A percentile compares a stretch with the other conserved stretches of the same genome.
Conservation (phyloP, 148 eudicot species). For the Chenopodium berlandieri region DNA sequence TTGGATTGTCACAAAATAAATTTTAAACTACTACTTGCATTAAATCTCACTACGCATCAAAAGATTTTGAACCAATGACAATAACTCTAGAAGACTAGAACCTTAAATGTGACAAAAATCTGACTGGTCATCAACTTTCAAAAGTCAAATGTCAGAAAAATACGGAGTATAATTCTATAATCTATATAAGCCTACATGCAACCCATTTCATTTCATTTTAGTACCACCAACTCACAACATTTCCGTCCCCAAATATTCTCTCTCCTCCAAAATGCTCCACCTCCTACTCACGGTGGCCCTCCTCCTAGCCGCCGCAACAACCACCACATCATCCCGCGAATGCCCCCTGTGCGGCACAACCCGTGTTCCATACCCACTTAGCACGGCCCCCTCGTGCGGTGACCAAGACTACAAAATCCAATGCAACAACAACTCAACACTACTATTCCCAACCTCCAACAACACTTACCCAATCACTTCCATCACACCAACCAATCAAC, state of each 20-base stretch:
- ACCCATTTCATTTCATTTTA: neutral
- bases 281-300: conserved; percentile 34
- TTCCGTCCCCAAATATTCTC: too few species aligned
- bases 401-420: conserved; percentile 66
- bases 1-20: too few species aligned
- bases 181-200: neutral
- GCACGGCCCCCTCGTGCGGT: conserved; percentile 71
- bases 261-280: conserved; percentile 5
- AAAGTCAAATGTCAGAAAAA: neutral
- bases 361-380: conserved; percentile 80
- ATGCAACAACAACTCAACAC: conserved; percentile 41
- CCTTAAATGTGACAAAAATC: neutral
- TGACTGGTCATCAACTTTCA: neutral
- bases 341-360: conserved; percentile 70
- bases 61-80: neutral
- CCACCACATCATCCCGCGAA: conserved; percentile 28
- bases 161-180: too few species aligned
- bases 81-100: neutral
- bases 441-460: conserved; percentile 60
- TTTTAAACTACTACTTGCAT: too few species aligned
- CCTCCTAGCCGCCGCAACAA: conserved; percentile 23
- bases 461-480: conserved; percentile 72
- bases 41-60: too few species aligned
- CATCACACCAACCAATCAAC: conserved; percentile 45
- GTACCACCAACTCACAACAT: too few species aligned